phyloP scores from a whole-genome alignment of 352 stramenopile species.

The Globisporangium parvum region DNA sequence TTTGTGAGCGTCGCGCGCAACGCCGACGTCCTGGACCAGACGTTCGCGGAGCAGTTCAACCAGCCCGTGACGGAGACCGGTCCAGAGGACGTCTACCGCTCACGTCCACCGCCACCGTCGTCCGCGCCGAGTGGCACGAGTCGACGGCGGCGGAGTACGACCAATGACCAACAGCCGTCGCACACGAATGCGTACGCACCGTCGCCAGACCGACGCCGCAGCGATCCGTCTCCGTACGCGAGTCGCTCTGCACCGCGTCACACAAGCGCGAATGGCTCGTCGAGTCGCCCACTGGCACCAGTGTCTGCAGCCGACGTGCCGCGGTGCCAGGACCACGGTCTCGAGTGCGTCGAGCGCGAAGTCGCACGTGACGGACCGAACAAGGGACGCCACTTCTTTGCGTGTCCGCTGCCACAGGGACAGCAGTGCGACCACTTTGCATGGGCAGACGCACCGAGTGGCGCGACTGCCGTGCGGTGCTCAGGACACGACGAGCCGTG shows the following conservation, averaged over 20 bases:
- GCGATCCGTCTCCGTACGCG: neutral
- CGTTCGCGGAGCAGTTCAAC: slow-evolving; percentile 88
- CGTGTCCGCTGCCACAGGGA: slow-evolving; percentile 73
- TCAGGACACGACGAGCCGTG: slow-evolving; percentile 57
- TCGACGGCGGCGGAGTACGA: neutral
- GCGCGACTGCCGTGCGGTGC: slow-evolving; percentile 24
- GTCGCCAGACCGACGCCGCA: neutral
- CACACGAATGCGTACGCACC: neutral
- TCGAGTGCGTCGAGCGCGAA: slow-evolving; percentile 45
- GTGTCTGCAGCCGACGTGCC: slow-evolving; percentile 8
- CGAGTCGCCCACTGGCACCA: neutral
- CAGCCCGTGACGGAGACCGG: slow-evolving; percentile 28
- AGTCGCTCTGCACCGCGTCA: neutral
- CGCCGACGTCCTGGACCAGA: slow-evolving; percentile 84
- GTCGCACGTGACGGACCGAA: slow-evolving; percentile 74
- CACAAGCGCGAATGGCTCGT: neutral
- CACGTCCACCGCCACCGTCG: neutral
- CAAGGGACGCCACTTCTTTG: slow-evolving; percentile 91
- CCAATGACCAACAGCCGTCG: slow-evolving; percentile 3
- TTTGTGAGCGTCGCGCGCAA: slow-evolving; percentile 70
- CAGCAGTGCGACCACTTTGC: slow-evolving; percentile 92
- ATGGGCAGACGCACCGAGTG: slow-evolving; percentile 43
- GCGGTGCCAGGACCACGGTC: slow-evolving; percentile 40
- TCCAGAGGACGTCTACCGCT: slow-evolving; percentile 17
- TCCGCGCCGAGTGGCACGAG: neutral